These are phyloP conservation scores for Aspergillus candidus DNA, from an alignment of 2,329 filamentous ascomycete species.

Conservation along the genomic window DNA sequence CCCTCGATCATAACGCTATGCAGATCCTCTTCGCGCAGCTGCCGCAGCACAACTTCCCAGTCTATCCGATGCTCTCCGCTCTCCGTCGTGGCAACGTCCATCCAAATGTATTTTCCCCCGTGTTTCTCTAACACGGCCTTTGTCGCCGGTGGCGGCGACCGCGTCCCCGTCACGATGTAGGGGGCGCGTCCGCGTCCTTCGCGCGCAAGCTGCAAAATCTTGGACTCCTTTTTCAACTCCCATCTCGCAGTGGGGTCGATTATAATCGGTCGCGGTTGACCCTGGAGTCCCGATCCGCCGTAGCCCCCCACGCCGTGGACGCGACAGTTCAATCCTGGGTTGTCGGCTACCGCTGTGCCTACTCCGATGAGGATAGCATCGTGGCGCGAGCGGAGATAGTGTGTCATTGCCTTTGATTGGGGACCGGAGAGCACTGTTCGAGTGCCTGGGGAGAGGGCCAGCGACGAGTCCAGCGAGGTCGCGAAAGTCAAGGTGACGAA, in stretches of 20 bases:
- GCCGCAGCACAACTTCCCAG: conserved; percentile 58
- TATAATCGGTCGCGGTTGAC: conserved; percentile 72
- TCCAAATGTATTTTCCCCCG: conserved; percentile 27
- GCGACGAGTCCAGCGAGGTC: conserved; percentile 72
- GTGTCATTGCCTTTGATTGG: conserved; percentile 85
- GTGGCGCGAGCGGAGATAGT: conserved; percentile 79
- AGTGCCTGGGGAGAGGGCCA: conserved; percentile 66
- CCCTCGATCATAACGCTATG: conserved; percentile 86
- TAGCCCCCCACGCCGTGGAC: conserved; percentile 53
- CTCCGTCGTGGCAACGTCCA: conserved; percentile 14
- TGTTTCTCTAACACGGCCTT: conserved; percentile 20
- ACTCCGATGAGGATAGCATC: conserved; percentile 80
- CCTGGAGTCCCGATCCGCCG: conserved; percentile 41
- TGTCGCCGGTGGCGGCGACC: conserved; percentile 10
- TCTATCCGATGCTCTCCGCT: conserved; percentile 24
- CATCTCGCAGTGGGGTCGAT: conserved; percentile 71
- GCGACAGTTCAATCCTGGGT: conserved; percentile 83
- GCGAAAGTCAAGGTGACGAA: conserved; percentile 79
- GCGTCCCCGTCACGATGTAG: conserved; percentile 52
- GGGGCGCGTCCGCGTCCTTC: conserved; percentile 63
- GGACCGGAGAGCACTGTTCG: conserved; percentile 76
- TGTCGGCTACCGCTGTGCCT: conserved; percentile 75
- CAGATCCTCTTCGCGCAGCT: conserved; percentile 53
- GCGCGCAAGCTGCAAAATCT: conserved; percentile 58
- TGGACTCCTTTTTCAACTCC: conserved; percentile 54